These are phyloP conservation scores for Juglanconis oblonga DNA, from an alignment of 2,329 filamentous ascomycete species.

Conservation along the genomic window DNA sequence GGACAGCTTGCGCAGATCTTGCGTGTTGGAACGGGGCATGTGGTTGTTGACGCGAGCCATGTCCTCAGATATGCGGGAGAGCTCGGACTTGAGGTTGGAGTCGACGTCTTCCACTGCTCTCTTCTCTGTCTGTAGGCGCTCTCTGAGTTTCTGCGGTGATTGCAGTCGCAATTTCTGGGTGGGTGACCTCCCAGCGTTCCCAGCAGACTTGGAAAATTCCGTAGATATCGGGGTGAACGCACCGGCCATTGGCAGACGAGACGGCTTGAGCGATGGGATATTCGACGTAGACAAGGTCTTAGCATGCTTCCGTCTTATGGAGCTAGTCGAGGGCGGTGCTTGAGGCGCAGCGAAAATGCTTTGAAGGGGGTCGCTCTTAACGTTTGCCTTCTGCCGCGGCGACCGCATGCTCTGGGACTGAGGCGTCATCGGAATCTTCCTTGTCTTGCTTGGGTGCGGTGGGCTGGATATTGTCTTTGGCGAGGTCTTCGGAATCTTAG, in stretches of 20 bases:
- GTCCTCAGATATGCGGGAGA: conserved; percentile 78
- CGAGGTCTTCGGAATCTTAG: conserved; percentile 53
- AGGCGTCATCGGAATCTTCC: conserved; percentile 51
- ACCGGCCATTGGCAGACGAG: conserved; percentile 28
- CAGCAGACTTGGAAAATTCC: conserved; percentile 26
- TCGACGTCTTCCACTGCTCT: conserved; percentile 69
- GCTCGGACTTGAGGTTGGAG: conserved; percentile 67
- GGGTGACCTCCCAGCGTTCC: conserved; percentile 35
- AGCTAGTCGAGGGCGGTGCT: conserved; percentile 11
- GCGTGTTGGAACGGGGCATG: conserved; percentile 32
- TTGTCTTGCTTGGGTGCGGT: conserved; percentile 25
- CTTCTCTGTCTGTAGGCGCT: conserved; percentile 81
- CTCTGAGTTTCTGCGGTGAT: conserved; percentile 72
- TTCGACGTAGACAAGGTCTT: conserved; percentile 52
- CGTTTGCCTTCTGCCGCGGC: conserved; percentile 50
- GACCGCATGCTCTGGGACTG: conserved; percentile 36
- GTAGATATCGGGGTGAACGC: conserved; percentile 23
- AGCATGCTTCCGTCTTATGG: conserved; percentile 32
- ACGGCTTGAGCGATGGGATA: conserved; percentile 51
- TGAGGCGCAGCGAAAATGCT: conserved; percentile 14
- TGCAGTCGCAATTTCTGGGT: conserved; percentile 62
- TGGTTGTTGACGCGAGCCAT: conserved; percentile 57
- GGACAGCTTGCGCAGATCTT: conserved; percentile 48
- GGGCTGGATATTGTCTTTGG: conserved; percentile 14
- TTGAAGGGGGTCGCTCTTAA: conserved; percentile 8